Conservation (phyloP, 352 stramenopile species). For the Pythium insidiosum region DNA sequence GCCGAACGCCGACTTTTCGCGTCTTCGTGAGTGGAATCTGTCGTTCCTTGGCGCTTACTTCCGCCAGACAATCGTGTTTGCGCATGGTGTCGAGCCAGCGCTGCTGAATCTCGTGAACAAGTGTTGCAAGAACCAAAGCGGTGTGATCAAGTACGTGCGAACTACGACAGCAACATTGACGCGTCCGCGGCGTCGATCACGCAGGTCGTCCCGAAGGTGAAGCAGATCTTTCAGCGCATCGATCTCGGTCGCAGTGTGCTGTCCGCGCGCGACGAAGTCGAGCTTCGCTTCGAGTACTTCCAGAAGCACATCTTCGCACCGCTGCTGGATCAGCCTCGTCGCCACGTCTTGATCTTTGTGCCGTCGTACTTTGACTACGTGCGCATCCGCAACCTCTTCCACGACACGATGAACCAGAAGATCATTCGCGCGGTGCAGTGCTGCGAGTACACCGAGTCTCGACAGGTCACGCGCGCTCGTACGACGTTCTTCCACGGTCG, state of each 20-base stretch:
- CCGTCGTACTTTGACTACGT: constrained; percentile 84
- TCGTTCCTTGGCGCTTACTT: constrained; percentile 61
- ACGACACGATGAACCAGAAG: constrained; percentile 64
- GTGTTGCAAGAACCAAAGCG: constrained; percentile 46
- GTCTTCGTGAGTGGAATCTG: constrained; percentile 69
- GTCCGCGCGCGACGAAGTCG: constrained; percentile 32
- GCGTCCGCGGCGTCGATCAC: constrained; percentile 47
- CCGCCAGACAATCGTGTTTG: constrained; percentile 64
- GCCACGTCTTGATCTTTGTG: constrained; percentile 74
- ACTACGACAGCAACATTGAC: constrained; percentile 31
- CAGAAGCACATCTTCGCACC: constrained; percentile 69
- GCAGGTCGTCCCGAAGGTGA: constrained; percentile 56
- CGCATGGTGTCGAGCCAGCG: constrained; percentile 47
- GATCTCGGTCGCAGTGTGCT: constrained; percentile 26
- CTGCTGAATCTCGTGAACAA: constrained; percentile 53
- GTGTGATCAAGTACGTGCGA: constrained; percentile 43
- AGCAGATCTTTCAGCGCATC: constrained; percentile 79
- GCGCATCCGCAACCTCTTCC: constrained; percentile 79
- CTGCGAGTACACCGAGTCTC: constrained; percentile 69
- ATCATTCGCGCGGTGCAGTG: constrained; percentile 58
- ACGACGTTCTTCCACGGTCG: constrained; percentile 72
- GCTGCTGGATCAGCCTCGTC: constrained; percentile 53
- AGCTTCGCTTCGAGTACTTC: constrained; percentile 73
- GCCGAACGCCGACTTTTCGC: constrained; percentile 62
- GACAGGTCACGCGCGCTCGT: constrained; percentile 57